Evolutionary conservation across 1,139 yeast genomes (phyloP).

Genomic region (Arxiozyma heterogenica): DNA sequence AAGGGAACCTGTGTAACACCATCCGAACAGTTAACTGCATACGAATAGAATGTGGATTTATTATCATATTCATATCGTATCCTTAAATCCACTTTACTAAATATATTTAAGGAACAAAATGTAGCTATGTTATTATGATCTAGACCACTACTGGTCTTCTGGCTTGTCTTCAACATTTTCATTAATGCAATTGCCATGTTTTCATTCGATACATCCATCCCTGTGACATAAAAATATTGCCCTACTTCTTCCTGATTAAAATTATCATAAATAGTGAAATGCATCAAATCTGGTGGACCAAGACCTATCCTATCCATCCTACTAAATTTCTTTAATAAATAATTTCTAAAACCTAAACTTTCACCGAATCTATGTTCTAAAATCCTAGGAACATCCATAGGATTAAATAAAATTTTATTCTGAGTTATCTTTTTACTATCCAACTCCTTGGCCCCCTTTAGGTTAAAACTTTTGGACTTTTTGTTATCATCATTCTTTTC

Average conservation of each 20-base stretch:
- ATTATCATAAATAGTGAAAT: conserved; percentile 41
- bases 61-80: conserved; percentile 60
- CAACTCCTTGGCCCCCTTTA: not conserved
- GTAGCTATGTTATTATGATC: conserved; percentile 25
- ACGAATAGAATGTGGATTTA: conserved; percentile 32
- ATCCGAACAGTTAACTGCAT: conserved; percentile 32
- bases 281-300: conserved; percentile 91
- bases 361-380: conserved; percentile 25
- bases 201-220: conserved; percentile 51
- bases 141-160: conserved; percentile 7
- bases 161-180: conserved; percentile 57
- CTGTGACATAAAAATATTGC: conserved; percentile 41
- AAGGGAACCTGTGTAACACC: conserved; percentile 22
- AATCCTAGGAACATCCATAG: conserved; percentile 21
- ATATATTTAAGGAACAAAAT: conserved; percentile 57
- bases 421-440: not conserved
- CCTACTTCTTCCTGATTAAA: conserved; percentile 36
- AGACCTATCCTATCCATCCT: conserved; percentile 29
- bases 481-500: not conserved
- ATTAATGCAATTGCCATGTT: conserved; percentile 63
- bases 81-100: conserved; percentile 59
- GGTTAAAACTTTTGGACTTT: too few relatives aligned
- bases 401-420: not conserved
- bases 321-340: conserved; percentile 14
- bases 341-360: conserved; percentile 20